A percentile compares a stretch with the other conserved stretches of the same genome.
Evolutionary conservation across 257 asterid genomes (phyloP).

Genomic region (Gentiana macrophylla): DNA sequence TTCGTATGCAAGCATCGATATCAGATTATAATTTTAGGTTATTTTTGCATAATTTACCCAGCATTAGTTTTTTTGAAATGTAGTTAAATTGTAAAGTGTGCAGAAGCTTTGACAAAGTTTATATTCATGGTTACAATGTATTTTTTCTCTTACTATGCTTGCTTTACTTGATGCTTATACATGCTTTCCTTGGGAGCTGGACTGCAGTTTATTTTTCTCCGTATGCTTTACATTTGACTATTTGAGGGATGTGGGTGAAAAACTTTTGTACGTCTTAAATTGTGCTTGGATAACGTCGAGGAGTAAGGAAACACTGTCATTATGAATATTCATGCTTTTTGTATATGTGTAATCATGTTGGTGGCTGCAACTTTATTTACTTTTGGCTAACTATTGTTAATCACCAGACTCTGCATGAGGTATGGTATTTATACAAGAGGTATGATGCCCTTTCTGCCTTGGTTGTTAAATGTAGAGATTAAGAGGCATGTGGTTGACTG

Average conservation of each 20-base stretch:
- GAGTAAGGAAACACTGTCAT: neutral
- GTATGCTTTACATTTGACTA: too few relatives aligned
- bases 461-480: too few relatives aligned
- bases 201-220: too few relatives aligned
- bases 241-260: too few relatives aligned
- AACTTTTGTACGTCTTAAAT: too few relatives aligned
- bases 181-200: neutral
- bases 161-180: neutral
- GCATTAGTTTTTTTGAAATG: neutral
- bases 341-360: neutral
- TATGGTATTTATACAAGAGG: too few relatives aligned
- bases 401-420: too few relatives aligned
- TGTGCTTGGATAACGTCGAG: too few relatives aligned
- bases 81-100: too few relatives aligned
- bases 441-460: too few relatives aligned
- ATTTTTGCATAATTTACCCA: neutral
- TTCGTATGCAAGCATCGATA: constrained; percentile 1
- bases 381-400: too few relatives aligned
- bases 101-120: neutral
- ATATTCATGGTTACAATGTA: neutral
- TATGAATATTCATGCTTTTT: neutral
- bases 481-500: too few relatives aligned
- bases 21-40: constrained; percentile 1
- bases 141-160: neutral
- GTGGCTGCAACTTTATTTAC: neutral